Evolutionary conservation across 345 rosid genomes (phyloP).

Genomic region (Pugionium cornutum): DNA sequence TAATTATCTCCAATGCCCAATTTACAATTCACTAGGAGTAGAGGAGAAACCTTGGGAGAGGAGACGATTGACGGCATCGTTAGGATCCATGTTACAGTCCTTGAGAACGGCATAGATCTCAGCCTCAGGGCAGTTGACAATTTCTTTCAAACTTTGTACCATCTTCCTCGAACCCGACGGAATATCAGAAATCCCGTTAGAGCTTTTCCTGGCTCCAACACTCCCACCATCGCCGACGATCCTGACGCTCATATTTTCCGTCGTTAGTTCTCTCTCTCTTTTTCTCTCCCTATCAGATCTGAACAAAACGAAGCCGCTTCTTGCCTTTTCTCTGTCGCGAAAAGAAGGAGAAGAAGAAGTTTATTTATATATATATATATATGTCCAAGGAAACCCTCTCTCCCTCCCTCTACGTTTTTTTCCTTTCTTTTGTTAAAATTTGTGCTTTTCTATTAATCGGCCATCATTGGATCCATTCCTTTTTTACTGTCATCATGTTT

Average conservation of each 20-base stretch:
- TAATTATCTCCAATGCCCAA: conserved; percentile 10
- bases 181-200: conserved; percentile 58
- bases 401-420: background rate
- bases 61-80: conserved; percentile 81
- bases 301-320: background rate
- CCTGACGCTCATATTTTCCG: conserved; percentile 51
- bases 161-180: conserved; percentile 81
- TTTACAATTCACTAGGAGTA: background rate
- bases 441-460: background rate
- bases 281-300: conserved; percentile 34
- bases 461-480: background rate
- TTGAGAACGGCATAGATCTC: conserved; percentile 95
- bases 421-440: background rate
- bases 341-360: conserved; percentile 15
- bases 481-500: background rate
- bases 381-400: conserved; percentile 17
- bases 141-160: conserved; percentile 37
- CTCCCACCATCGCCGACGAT: conserved; percentile 51
- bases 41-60: background rate
- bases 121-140: conserved; percentile 75
- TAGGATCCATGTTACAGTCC: conserved; percentile 97
- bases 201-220: conserved; percentile 49
- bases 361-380: background rate
- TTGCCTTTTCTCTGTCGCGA: background rate
- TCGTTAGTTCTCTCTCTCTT: conserved; percentile 15